phyloP scores from a whole-genome alignment of 805 yeast genomes.

The Metschnikowia cerradonensis region DNA sequence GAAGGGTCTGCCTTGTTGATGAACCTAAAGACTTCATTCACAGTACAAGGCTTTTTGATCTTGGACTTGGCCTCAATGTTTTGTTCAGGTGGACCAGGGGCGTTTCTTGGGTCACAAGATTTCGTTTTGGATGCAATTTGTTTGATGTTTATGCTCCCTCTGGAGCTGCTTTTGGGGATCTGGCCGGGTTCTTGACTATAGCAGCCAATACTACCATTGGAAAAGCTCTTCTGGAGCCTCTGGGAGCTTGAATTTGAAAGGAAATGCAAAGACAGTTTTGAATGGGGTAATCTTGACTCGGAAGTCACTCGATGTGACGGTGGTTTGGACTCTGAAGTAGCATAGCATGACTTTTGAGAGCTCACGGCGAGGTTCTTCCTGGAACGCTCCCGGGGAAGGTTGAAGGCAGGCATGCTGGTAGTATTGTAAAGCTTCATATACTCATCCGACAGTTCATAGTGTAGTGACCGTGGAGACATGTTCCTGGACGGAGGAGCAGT shows the following conservation, averaged over 20 bases:
- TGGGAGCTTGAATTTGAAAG: not conserved
- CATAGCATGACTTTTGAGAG: not conserved
- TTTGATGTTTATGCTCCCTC: not conserved
- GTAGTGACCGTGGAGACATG: constrained; percentile 6
- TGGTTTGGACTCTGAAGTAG: not conserved
- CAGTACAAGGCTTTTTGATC: constrained; percentile 11
- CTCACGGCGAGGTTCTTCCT: not conserved
- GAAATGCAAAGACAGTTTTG: not conserved
- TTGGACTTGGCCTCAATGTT: not conserved
- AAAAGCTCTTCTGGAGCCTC: not conserved
- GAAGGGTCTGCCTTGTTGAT: constrained; percentile 25
- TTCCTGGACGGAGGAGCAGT: constrained; percentile 10
- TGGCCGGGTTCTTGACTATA: not conserved
- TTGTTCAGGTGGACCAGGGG: not conserved
- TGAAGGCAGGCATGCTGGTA: constrained; percentile 5
- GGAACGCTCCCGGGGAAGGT: not conserved
- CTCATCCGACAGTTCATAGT: constrained; percentile 8
- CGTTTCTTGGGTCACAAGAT: not conserved
- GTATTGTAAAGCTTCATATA: constrained; percentile 12
- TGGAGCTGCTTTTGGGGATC: not conserved
- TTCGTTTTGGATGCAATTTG: not conserved
- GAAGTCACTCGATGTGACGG: not conserved
- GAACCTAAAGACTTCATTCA: constrained; percentile 20
- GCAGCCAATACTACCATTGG: not conserved
- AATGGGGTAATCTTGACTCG: not conserved